phyloP scores from a whole-genome alignment of 2,329 filamentous ascomycete species.

The Cyclaneusma minus region DNA sequence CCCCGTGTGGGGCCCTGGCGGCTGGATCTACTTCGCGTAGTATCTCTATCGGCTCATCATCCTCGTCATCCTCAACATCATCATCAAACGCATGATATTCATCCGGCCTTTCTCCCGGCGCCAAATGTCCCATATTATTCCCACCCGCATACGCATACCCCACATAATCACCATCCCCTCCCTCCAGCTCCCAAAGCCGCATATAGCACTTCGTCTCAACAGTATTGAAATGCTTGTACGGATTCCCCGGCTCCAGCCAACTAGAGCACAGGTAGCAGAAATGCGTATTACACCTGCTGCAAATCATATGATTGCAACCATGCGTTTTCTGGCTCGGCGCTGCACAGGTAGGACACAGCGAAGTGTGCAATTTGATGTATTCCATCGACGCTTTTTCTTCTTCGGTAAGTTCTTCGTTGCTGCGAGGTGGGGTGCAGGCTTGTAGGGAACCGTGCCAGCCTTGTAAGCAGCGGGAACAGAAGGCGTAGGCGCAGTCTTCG shows the following conservation, averaged over 20 bases:
- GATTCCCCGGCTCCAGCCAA: conserved; percentile 71
- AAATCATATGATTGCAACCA: conserved; percentile 96
- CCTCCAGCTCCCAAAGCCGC: conserved; percentile 80
- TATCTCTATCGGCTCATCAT: too few relatives aligned
- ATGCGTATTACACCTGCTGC: conserved; percentile 75
- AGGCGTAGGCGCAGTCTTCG: conserved; percentile 78
- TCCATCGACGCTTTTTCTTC: conserved; percentile 80
- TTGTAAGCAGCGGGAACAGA: conserved; percentile 54
- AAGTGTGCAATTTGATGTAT: conserved; percentile 69
- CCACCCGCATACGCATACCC: conserved; percentile 13
- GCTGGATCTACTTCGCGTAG: neutral
- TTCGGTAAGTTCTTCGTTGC: conserved; percentile 55
- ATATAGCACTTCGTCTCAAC: conserved; percentile 58
- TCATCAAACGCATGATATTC: conserved; percentile 6
- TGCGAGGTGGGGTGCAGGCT: conserved; percentile 50
- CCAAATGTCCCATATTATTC: conserved; percentile 1
- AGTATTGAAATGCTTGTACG: conserved; percentile 79
- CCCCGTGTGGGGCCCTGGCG: neutral
- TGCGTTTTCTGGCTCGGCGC: conserved; percentile 78
- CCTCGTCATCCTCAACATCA: conserved; percentile 2
- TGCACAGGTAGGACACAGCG: conserved; percentile 76
- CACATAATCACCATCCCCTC: conserved; percentile 46
- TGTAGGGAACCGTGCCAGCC: conserved; percentile 88
- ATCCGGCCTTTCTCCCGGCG: conserved; percentile 1
- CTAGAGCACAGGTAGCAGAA: conserved; percentile 89